These are phyloP conservation scores for Haplographium delicatum DNA, from an alignment of 495 filamentous ascomycete species.

Conservation along the genomic window DNA sequence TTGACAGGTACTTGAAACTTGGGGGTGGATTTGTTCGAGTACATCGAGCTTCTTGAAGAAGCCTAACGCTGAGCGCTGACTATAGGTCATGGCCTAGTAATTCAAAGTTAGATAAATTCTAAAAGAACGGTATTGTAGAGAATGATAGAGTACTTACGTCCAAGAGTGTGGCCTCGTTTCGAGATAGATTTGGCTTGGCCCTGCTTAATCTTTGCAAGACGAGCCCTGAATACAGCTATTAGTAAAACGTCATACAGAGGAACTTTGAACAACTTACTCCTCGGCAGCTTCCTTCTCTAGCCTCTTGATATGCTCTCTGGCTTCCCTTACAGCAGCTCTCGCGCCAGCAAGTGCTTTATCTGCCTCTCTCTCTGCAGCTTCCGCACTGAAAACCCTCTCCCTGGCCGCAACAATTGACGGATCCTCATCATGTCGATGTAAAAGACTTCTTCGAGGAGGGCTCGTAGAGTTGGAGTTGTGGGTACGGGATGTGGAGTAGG, in stretches of 20 bases:
- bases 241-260: not conserved
- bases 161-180: conserved; percentile 60
- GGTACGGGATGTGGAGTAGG: not conserved
- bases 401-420: conserved; percentile 52
- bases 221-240: conserved; percentile 27
- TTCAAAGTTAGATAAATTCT: no score
- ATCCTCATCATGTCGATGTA: conserved; percentile 43
- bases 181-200: conserved; percentile 55
- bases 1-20: no score
- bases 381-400: conserved; percentile 52
- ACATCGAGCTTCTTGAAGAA: no score
- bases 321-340: conserved; percentile 51
- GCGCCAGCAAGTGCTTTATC: conserved; percentile 54
- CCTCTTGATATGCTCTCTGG: conserved; percentile 54
- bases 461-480: conserved; percentile 23
- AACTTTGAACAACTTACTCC: conserved; percentile 34
- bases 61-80: no score
- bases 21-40: no score
- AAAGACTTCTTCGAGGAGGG: conserved; percentile 10
- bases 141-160: conserved; percentile 50
- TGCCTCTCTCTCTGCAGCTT: conserved; percentile 56
- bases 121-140: no score
- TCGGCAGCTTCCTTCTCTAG: conserved; percentile 60
- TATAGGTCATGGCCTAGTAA: no score
- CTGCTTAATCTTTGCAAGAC: conserved; percentile 61